Conservation (phyloP, 495 filamentous ascomycete genomes). For the Hypoxylon perforatum region DNA sequence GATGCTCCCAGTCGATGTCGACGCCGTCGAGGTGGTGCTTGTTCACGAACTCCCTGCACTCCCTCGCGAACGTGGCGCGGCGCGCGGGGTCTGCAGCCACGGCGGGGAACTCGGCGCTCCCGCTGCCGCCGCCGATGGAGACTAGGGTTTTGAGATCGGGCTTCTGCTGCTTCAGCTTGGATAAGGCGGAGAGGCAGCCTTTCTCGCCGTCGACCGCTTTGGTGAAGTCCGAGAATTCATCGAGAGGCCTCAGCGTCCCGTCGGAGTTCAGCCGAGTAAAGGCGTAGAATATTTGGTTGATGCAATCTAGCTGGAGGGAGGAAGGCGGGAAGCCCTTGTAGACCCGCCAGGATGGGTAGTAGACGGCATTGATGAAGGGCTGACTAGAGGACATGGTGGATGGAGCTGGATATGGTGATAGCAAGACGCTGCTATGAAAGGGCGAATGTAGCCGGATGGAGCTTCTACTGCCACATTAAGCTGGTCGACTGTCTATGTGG, state of each 20-base stretch:
- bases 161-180: slow-evolving; percentile 71
- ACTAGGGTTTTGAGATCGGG: slow-evolving; percentile 76
- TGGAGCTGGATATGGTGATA: neutral
- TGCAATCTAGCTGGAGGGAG: slow-evolving; percentile 67
- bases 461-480: too few relatives aligned
- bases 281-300: slow-evolving; percentile 82
- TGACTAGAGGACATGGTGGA: slow-evolving; percentile 20
- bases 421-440: neutral
- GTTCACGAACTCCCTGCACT: slow-evolving; percentile 69
- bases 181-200: slow-evolving; percentile 77
- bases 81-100: slow-evolving; percentile 65
- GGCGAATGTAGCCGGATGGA: neutral
- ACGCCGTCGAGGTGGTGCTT: slow-evolving; percentile 78
- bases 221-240: slow-evolving; percentile 78
- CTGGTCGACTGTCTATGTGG: too few relatives aligned
- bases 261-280: slow-evolving; percentile 63
- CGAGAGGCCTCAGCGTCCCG: slow-evolving; percentile 60
- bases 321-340: slow-evolving; percentile 77
- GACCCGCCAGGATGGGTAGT: slow-evolving; percentile 84
- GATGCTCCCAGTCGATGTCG: slow-evolving; percentile 90
- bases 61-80: slow-evolving; percentile 70
- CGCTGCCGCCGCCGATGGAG: slow-evolving; percentile 79
- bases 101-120: slow-evolving; percentile 74
- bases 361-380: slow-evolving; percentile 60
- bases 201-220: slow-evolving; percentile 76